Conservation (phyloP, 2,329 filamentous ascomycete species). For the Neocucurbitaria cava region DNA sequence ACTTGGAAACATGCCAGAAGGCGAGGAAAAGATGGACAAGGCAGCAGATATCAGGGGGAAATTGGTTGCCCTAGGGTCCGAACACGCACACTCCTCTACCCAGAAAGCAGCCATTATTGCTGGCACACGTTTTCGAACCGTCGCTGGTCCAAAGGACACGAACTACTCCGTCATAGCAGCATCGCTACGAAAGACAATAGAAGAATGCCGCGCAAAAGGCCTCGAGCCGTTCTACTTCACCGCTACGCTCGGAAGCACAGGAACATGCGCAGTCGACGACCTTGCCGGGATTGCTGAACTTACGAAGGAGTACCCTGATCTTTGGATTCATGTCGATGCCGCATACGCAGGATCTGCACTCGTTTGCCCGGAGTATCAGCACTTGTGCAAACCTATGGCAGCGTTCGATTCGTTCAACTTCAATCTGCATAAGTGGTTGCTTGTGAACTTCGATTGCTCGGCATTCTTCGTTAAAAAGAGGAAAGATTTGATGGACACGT, state of each 20-base stretch:
- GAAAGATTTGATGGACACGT: conserved; percentile 76
- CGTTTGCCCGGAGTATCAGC: conserved; percentile 79
- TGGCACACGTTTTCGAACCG: conserved; percentile 78
- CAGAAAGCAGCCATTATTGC: conserved; percentile 88
- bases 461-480: conserved; percentile 81
- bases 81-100: conserved; percentile 81
- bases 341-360: conserved; percentile 90
- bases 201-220: conserved; percentile 70
- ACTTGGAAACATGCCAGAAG: conserved; percentile 37
- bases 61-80: conserved; percentile 81
- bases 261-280: conserved; percentile 86
- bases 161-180: conserved; percentile 74
- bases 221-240: conserved; percentile 88
- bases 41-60: conserved; percentile 70
- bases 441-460: conserved; percentile 86
- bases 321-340: conserved; percentile 95
- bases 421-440: conserved; percentile 98
- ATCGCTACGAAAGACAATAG: conserved; percentile 67
- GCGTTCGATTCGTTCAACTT: conserved; percentile 88
- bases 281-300: conserved; percentile 72
- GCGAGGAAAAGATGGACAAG: conserved; percentile 59
- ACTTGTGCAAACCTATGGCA: conserved; percentile 67
- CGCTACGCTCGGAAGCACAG: conserved; percentile 83
- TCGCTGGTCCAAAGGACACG: conserved; percentile 68
- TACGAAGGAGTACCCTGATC: conserved; percentile 60